Evolutionary conservation across 805 yeast species (phyloP), one percentile per base, ranked within the genome.

Genomic region (Candida pini): DNA sequence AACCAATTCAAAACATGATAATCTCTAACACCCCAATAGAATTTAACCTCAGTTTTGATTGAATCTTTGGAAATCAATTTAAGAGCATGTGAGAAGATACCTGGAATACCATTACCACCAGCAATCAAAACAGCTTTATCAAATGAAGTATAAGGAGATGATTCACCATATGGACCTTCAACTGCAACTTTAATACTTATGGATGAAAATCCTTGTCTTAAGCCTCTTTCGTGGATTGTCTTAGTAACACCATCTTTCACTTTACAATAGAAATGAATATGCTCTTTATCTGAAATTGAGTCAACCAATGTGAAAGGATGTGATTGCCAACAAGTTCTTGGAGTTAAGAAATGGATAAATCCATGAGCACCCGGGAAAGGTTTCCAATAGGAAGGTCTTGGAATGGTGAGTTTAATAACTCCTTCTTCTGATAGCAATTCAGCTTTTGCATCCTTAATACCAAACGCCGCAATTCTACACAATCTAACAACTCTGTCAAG

Each of bases 41-140:
- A 64, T 37, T 71, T 69, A 21, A 67, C 55, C 26, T 54, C 51
- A 18, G 57, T 63, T 27, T 58, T 56, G n/a, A n/a, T n/a, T 2
- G 60, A 34, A 26, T 59, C 53, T 7, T 48, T 37, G 10, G 39
- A 16, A 6, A 63, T 68, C n/a, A 59, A 38, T 16, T 50, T 51
- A 26, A 34, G 19, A 15, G 63, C 68, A 48, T 71, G 73, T 10
- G 69, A 60, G 43, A 58, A 68, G 19, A 69, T 63, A 31, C 78
- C 84, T 1, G 90, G 78, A 33, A 83, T 64, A 35, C 92, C 92
- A 35, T 76, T 76, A 20, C 92, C 90, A 31, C 87, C 89, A 6
- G 89, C 81, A 17, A 82, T 41, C 28, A 79, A 66, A 6, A 80
- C 64, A 6, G 78, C 70, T 37, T 71, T 68, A 31, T 75, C 71